Evolutionary conservation across 495 filamentous ascomycete species (phyloP), one percentile per base, ranked within the genome.

Genomic region (Zalerion maritima): DNA sequence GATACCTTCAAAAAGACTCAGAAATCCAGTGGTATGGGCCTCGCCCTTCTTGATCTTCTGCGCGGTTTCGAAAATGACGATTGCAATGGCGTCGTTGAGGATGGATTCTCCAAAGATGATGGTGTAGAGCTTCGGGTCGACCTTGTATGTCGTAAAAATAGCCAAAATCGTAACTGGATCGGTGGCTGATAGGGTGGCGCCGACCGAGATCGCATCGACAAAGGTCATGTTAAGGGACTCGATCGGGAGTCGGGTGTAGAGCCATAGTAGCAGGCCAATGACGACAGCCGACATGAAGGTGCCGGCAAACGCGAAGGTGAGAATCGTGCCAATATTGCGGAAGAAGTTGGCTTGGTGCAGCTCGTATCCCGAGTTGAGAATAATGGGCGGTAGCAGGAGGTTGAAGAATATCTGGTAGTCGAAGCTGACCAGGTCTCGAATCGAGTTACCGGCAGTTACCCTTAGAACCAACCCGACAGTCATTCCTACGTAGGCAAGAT

Each of bases 361-460:
- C 54, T 97, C 89, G 58, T 96, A 97, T 22, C 89, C 89, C 18
- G 86, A 94, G 20, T 85, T 86, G 23, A 97, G 66, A 52, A 97
- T 97, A 46, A 97, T 97, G 5, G 89, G 89, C 19, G 89, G 89
- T 18, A 97, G 75, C 21, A 97, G 76, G 32, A 97, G 73, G 54
- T 96, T 97, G 63, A 97, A 97, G 64, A 97, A 97, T 55, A 94
- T 86, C 45, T 94, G 85, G 52, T 96, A 94, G 59, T 96, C 75
- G 62, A 97, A 97, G 50, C 77, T 89, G 38, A 97, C 81, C 36
- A 79, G 69, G 37, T 78, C 75, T 50, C 82, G 78, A 34, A 97
- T 84, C 39, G 75, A 79, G 21, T 82, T 75, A 38, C 74, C 73
- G 29, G 75, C 66, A 25, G 73, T 77, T 29, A 94, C 54, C 43